phyloP scores from a whole-genome alignment of 2,329 filamentous ascomycete species.

The Claviceps fusiformis region DNA sequence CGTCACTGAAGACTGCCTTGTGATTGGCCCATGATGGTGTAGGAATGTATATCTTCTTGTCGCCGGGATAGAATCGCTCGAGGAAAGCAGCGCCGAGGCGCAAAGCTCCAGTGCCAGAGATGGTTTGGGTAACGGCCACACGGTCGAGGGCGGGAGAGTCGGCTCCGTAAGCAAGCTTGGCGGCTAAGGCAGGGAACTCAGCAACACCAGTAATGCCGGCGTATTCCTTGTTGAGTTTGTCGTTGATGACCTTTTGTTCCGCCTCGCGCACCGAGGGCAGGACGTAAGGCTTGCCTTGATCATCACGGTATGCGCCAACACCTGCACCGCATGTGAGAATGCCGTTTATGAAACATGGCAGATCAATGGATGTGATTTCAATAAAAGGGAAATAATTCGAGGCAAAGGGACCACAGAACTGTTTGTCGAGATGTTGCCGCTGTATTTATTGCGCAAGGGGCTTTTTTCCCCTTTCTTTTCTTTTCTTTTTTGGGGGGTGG shows the following conservation, averaged over 20 bases:
- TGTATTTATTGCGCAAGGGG: neutral
- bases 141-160: constrained; percentile 65
- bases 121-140: constrained; percentile 89
- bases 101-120: constrained; percentile 93
- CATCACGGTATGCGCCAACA: constrained; percentile 96
- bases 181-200: constrained; percentile 84
- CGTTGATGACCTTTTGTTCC: constrained; percentile 71
- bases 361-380: neutral
- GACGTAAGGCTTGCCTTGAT: constrained; percentile 95
- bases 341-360: constrained; percentile 7
- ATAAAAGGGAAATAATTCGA: too few species aligned
- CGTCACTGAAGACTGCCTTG: constrained; percentile 88
- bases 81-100: constrained; percentile 92
- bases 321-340: constrained; percentile 32
- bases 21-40: constrained; percentile 98
- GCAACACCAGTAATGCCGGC: constrained; percentile 94
- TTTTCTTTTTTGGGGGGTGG: too few species aligned
- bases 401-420: neutral
- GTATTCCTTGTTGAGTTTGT: constrained; percentile 88
- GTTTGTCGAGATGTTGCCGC: neutral
- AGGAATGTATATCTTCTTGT: constrained; percentile 94
- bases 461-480: neutral
- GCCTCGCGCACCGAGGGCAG: constrained; percentile 84
- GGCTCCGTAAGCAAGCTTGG: constrained; percentile 76
- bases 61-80: constrained; percentile 75